Conservation (phyloP, 2,329 filamentous ascomycete genomes). For the Penicillium sclerotiorum region DNA sequence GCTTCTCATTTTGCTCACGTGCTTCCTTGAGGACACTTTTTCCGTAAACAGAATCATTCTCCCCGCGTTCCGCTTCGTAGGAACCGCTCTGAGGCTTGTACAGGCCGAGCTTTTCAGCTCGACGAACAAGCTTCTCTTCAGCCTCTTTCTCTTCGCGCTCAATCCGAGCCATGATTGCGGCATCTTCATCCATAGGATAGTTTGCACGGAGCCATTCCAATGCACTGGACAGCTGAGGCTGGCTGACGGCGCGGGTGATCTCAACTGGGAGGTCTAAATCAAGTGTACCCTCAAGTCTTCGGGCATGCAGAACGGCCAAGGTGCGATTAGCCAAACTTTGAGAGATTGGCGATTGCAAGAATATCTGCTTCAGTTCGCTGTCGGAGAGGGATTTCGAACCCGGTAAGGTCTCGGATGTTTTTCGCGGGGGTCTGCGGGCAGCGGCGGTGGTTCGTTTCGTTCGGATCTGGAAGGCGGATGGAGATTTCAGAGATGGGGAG, state of each 20-base stretch:
- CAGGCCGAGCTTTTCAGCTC: slow-evolving; percentile 44
- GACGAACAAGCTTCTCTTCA: slow-evolving; percentile 38
- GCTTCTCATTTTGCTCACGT: slow-evolving; percentile 43
- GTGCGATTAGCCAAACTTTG: slow-evolving; percentile 39
- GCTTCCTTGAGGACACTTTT: slow-evolving; percentile 45
- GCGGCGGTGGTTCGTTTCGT: slow-evolving; percentile 27
- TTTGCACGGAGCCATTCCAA: slow-evolving; percentile 46
- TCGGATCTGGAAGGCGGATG: slow-evolving; percentile 12
- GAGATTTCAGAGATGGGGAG: neutral
- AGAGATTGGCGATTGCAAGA: slow-evolving; percentile 38
- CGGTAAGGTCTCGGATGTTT: slow-evolving; percentile 17
- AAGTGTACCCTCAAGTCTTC: slow-evolving; percentile 48
- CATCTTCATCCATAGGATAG: slow-evolving; percentile 51
- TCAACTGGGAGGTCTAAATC: slow-evolving; percentile 48
- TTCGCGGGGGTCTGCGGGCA: slow-evolving; percentile 15
- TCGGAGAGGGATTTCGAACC: slow-evolving; percentile 35
- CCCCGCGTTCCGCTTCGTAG: slow-evolving; percentile 44
- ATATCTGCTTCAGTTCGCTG: slow-evolving; percentile 37
- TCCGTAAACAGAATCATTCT: slow-evolving; percentile 46
- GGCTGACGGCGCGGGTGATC: slow-evolving; percentile 35
- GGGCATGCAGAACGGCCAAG: slow-evolving; percentile 45
- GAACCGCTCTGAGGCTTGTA: slow-evolving; percentile 49
- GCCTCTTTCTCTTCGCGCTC: slow-evolving; percentile 42
- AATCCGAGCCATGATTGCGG: slow-evolving; percentile 50
- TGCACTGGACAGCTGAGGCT: slow-evolving; percentile 38